Evolutionary conservation across 2,329 filamentous ascomycete genomes (phyloP).

Genomic region (Emmonsiellopsis sp.): DNA sequence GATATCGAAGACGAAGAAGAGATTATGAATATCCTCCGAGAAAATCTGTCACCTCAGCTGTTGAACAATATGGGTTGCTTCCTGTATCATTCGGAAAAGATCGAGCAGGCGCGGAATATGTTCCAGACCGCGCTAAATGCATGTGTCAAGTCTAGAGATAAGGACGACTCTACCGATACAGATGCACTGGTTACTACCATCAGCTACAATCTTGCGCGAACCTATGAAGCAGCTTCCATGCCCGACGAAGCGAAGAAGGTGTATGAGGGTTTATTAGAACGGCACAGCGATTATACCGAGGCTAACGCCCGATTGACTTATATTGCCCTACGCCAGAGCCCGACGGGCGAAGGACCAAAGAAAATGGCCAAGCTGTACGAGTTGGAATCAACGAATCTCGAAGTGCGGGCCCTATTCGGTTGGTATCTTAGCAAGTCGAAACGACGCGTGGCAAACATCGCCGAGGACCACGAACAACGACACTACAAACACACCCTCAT

Average conservation of each 20-base stretch:
- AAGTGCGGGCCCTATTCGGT: constrained; percentile 85
- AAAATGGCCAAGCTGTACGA: constrained; percentile 79
- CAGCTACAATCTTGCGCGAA: constrained; percentile 90
- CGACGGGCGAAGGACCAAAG: constrained; percentile 78
- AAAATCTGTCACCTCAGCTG: constrained; percentile 76
- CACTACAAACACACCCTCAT: constrained; percentile 96
- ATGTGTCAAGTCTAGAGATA: constrained; percentile 71
- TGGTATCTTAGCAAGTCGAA: constrained; percentile 91
- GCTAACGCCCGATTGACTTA: constrained; percentile 83
- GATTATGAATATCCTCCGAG: constrained; percentile 53
- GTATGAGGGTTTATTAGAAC: constrained; percentile 75
- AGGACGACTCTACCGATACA: constrained; percentile 67
- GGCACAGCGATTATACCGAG: constrained; percentile 87
- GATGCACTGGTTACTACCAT: constrained; percentile 92
- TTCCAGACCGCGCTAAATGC: constrained; percentile 89
- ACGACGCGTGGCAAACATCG: constrained; percentile 69
- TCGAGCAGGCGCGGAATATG: constrained; percentile 68
- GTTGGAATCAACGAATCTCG: constrained; percentile 72
- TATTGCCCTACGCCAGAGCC: constrained; percentile 72
- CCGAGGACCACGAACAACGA: constrained; percentile 82
- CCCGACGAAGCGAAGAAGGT: constrained; percentile 76
- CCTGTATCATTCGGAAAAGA: constrained; percentile 78
- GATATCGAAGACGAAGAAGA: constrained; percentile 53
- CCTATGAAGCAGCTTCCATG: constrained; percentile 78
- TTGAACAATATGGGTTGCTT: constrained; percentile 98